phyloP scores from a whole-genome alignment of 1,284 basidiomycete species.

The Trametes versicolor region DNA sequence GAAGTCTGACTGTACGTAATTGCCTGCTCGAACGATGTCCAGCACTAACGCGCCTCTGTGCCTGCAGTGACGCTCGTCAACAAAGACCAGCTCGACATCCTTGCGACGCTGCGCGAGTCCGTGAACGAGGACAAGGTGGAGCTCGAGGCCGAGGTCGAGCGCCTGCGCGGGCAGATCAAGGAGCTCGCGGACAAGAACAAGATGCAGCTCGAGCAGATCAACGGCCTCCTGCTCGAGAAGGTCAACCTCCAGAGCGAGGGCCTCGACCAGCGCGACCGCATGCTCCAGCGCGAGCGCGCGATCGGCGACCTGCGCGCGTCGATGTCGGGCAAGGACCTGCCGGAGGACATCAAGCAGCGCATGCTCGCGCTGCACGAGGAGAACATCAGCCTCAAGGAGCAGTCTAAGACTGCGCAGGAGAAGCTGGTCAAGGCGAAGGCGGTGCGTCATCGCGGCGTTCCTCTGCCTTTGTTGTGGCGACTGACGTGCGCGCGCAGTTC shows the following conservation, averaged over 20 bases:
- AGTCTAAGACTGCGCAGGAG: constrained; percentile 77
- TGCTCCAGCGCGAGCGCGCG: constrained; percentile 84
- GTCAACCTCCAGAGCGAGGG: constrained; percentile 89
- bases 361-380: constrained; percentile 84
- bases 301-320: constrained; percentile 81
- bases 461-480: not conserved
- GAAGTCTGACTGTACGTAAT: constrained; percentile 83
- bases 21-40: constrained; percentile 11
- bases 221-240: constrained; percentile 89
- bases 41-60: not conserved
- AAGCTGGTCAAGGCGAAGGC: constrained; percentile 85
- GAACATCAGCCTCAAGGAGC: constrained; percentile 75
- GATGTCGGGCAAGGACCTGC: constrained; percentile 77
- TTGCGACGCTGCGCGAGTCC: constrained; percentile 84
- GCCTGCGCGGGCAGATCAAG: constrained; percentile 74
- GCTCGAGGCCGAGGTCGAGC: constrained; percentile 74
- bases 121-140: constrained; percentile 88
- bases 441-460: constrained; percentile 51
- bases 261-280: constrained; percentile 84
- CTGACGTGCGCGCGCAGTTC: constrained; percentile 62
- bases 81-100: constrained; percentile 86
- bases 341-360: constrained; percentile 82
- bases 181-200: constrained; percentile 85
- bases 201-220: constrained; percentile 93
- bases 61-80: constrained; percentile 81